A percentile compares a stretch with the other conserved stretches of the same genome.
phyloP scores from a whole-genome alignment of 441 rosid genomes.

The Lagerstroemia fauriei region DNA sequence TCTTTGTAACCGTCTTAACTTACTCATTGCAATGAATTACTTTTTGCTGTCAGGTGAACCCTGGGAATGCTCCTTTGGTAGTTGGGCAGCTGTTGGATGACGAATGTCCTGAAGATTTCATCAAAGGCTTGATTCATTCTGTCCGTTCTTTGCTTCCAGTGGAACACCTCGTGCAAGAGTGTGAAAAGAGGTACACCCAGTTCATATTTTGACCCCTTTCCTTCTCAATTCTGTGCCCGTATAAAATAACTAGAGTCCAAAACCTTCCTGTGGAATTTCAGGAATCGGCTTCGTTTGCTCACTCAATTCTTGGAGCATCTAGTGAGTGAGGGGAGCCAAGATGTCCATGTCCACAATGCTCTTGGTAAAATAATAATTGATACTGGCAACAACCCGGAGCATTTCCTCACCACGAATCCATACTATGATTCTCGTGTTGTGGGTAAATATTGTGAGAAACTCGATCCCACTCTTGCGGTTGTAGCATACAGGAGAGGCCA shows the following conservation, averaged over 20 bases:
- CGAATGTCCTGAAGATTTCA: slow-evolving; percentile 90
- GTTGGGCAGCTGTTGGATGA: slow-evolving; percentile 94
- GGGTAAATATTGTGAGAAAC: slow-evolving; percentile 99
- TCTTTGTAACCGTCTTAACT: background rate
- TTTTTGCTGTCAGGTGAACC: slow-evolving; percentile 65
- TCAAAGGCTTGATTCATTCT: slow-evolving; percentile 88
- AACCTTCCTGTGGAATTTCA: slow-evolving; percentile 30
- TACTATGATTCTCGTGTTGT: slow-evolving; percentile 96
- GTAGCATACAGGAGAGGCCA: slow-evolving; percentile 98
- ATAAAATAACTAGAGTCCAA: slow-evolving; percentile 28
- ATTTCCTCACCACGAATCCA: slow-evolving; percentile 96
- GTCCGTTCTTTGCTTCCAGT: slow-evolving; percentile 98
- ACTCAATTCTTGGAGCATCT: slow-evolving; percentile 99
- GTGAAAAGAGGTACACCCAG: slow-evolving; percentile 81
- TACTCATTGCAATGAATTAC: background rate
- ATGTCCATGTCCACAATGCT: slow-evolving; percentile 98
- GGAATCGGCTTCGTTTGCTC: slow-evolving; percentile 97
- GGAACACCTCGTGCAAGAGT: slow-evolving; percentile 94
- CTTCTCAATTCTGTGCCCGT: slow-evolving; percentile 11
- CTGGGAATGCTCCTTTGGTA: slow-evolving; percentile 87
- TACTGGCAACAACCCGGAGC: slow-evolving; percentile 98
- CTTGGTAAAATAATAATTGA: slow-evolving; percentile 98
- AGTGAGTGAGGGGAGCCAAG: slow-evolving; percentile 99
- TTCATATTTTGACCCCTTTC: slow-evolving; percentile 9
- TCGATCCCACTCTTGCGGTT: slow-evolving; percentile 98